Evolutionary conservation across 345 rosid genomes (phyloP).

Genomic region (Firmiana major): DNA sequence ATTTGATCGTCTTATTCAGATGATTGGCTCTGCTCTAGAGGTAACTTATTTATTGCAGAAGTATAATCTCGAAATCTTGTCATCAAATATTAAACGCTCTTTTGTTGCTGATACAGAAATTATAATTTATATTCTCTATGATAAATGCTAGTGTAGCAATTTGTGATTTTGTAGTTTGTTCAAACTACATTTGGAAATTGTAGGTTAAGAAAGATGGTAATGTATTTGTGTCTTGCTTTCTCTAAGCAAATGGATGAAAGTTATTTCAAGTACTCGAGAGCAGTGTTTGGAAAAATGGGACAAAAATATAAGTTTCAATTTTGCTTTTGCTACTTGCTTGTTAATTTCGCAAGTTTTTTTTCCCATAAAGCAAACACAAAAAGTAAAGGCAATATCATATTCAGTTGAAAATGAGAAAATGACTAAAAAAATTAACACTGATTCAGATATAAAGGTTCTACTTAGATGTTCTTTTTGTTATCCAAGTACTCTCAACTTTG

Average conservation of each 20-base stretch:
- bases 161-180: background rate
- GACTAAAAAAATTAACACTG: too few relatives aligned
- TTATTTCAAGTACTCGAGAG: background rate
- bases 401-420: background rate
- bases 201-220: background rate
- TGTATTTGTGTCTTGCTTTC: background rate
- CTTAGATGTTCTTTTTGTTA: background rate
- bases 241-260: background rate
- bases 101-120: background rate
- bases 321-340: background rate
- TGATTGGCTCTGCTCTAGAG: constrained; percentile 89
- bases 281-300: background rate
- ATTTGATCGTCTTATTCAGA: constrained; percentile 87
- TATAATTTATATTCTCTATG: background rate
- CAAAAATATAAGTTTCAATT: background rate
- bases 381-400: background rate
- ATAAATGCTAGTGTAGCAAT: background rate
- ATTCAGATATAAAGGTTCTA: background rate
- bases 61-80: background rate
- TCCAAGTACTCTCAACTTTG: background rate
- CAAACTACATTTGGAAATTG: background rate
- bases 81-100: background rate
- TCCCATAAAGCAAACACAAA: background rate
- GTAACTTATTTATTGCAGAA: constrained; percentile 28
- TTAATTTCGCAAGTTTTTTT: background rate